phyloP scores from a whole-genome alignment of 106 monocot species.

The Acorus calamus region DNA sequence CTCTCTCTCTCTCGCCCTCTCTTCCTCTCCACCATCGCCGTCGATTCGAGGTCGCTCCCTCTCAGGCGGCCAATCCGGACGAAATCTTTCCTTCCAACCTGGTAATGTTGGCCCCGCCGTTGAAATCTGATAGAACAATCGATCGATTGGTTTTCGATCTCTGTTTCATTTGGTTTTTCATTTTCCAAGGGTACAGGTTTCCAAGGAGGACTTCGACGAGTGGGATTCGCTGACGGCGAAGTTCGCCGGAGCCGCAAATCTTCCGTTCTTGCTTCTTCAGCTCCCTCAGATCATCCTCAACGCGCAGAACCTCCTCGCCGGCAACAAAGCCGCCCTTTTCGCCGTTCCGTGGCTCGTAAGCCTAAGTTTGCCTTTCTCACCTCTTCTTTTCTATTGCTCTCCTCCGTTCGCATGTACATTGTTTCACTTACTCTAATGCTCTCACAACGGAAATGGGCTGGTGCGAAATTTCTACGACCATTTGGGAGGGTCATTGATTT shows the following conservation, averaged over 20 bases:
- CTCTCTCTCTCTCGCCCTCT: not conserved
- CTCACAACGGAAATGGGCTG: no score
- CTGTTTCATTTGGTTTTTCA: not conserved
- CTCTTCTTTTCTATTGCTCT: not conserved
- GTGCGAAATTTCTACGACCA: no score
- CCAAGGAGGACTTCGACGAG: constrained; percentile 6
- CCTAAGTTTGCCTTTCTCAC: not conserved
- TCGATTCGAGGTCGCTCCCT: no score
- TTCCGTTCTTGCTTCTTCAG: constrained; percentile 85
- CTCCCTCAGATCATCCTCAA: constrained; percentile 88
- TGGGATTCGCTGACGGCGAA: constrained; percentile 79
- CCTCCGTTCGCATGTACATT: no score
- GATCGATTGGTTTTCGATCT: no score
- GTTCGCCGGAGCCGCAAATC: constrained; percentile 69
- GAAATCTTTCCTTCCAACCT: no score
- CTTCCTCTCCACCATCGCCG: no score
- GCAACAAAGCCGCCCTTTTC: constrained; percentile 63
- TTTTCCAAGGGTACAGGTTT: constrained; percentile 16
- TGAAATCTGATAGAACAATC: no score
- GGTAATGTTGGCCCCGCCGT: no score
- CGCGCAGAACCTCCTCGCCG: constrained; percentile 65
- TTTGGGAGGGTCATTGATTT: no score
- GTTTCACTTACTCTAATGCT: no score
- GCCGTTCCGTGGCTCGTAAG: constrained; percentile 85
- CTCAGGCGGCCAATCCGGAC: no score